phyloP scores from a whole-genome alignment of 495 filamentous ascomycete species.

The Corynascus novoguineensis region DNA sequence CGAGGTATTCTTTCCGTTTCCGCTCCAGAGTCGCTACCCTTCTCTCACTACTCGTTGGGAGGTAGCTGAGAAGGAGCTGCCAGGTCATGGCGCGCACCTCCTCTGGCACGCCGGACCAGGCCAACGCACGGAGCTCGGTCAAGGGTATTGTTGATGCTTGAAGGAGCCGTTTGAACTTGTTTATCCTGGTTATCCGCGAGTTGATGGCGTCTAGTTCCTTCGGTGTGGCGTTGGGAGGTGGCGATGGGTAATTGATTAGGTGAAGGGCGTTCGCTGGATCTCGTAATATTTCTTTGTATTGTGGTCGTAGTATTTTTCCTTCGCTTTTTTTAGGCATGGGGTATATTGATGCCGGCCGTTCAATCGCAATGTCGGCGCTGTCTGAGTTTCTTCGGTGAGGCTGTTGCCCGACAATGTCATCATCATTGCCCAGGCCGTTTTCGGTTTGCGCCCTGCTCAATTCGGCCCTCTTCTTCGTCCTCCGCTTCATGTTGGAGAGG shows the following conservation, averaged over 20 bases:
- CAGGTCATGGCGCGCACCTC: constrained; percentile 97
- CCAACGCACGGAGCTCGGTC: constrained; percentile 70
- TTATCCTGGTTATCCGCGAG: constrained; percentile 86
- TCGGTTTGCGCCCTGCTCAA: constrained; percentile 26
- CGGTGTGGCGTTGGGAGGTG: constrained; percentile 65
- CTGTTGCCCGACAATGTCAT: constrained; percentile 15
- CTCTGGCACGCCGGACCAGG: constrained; percentile 90
- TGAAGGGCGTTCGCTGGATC: constrained; percentile 95
- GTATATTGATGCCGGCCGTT: constrained; percentile 80
- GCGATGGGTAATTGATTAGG: constrained; percentile 79
- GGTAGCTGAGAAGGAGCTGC: constrained; percentile 91
- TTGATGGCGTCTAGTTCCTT: constrained; percentile 86
- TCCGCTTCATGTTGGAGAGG: constrained; percentile 77
- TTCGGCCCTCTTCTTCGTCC: constrained; percentile 50
- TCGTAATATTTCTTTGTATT: constrained; percentile 93
- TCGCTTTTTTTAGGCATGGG: constrained; percentile 81
- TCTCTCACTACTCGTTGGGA: constrained; percentile 89
- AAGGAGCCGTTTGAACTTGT: constrained; percentile 95
- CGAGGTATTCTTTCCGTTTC: constrained; percentile 94
- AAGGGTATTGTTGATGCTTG: constrained; percentile 86
- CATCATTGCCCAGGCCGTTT: constrained; percentile 5
- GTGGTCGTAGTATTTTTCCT: constrained; percentile 90
- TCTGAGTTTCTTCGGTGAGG: constrained; percentile 51
- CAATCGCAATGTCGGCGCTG: constrained; percentile 86
- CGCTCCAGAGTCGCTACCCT: constrained; percentile 85